Conservation (phyloP, 805 yeast species). For the Candida ascalaphidarum region DNA sequence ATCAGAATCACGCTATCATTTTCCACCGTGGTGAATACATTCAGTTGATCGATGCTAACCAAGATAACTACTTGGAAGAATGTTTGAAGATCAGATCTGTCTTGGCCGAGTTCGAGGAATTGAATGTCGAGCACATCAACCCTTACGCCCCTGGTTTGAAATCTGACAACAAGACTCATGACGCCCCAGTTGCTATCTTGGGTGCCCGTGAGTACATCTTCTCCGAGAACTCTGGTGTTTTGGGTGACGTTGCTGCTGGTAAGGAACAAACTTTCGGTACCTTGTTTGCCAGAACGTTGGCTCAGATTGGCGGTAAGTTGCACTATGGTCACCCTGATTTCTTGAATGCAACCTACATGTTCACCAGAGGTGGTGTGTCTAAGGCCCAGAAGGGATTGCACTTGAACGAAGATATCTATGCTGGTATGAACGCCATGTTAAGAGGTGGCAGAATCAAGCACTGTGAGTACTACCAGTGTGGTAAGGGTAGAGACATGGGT, state of each 20-base stretch:
- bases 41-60: conserved; percentile 80
- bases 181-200: conserved; percentile 65
- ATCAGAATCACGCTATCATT: conserved; percentile 73
- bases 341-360: conserved; percentile 66
- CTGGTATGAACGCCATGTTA: conserved; percentile 76
- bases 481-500: conserved; percentile 86
- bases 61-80: conserved; percentile 79
- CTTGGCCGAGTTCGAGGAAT: conserved; percentile 76
- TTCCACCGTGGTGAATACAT: conserved; percentile 81
- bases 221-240: conserved; percentile 77
- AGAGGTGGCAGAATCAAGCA: conserved; percentile 87
- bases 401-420: conserved; percentile 81
- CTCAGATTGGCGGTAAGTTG: conserved; percentile 78
- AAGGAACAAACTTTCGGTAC: conserved; percentile 88
- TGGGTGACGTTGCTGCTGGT: conserved; percentile 89
- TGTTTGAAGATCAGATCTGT: conserved; percentile 77
- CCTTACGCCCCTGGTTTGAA: conserved; percentile 73
- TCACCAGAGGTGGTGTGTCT: conserved; percentile 82
- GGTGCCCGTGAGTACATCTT: conserved; percentile 86
- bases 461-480: conserved; percentile 84
- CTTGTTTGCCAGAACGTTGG: conserved; percentile 71
- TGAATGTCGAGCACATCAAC: conserved; percentile 65
- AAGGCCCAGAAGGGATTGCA: conserved; percentile 83
- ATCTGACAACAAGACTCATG: conserved; percentile 33
- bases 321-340: conserved; percentile 91